Percentiles rank a stretch among this genome's conserved stretches.
Conservation (phyloP, 2,329 filamentous ascomycete species). For the Pseudocercospora musae region DNA sequence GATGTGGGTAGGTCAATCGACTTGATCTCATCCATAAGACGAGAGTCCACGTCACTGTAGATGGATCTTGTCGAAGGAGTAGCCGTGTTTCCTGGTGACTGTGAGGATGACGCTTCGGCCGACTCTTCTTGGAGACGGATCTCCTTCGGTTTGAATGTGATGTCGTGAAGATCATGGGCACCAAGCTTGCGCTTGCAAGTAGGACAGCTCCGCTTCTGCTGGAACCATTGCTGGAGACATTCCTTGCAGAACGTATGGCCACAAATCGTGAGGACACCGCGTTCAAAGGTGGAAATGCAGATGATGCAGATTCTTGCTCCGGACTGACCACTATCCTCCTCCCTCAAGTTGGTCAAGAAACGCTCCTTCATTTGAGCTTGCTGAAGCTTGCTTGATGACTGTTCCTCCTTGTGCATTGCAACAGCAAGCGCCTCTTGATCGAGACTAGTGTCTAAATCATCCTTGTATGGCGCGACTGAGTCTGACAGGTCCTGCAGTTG, state of each 20-base stretch:
- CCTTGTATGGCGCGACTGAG: conserved; percentile 72
- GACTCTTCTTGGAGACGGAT: conserved; percentile 63
- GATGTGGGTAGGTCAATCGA: conserved; percentile 67
- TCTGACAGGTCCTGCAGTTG: conserved; percentile 91
- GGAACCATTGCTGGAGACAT: conserved; percentile 78
- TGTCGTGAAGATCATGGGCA: conserved; percentile 72
- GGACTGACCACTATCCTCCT: conserved; percentile 58
- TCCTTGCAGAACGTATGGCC: conserved; percentile 91
- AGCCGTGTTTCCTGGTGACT: neutral
- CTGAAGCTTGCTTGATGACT: conserved; percentile 57
- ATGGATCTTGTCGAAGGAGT: conserved; percentile 48
- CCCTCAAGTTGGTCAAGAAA: conserved; percentile 64
- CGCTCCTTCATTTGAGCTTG: conserved; percentile 68
- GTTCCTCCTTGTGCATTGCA: conserved; percentile 48
- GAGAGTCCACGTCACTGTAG: conserved; percentile 71
- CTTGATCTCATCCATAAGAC: conserved; percentile 75
- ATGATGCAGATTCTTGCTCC: conserved; percentile 71
- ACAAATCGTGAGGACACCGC: conserved; percentile 81
- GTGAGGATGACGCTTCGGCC: conserved; percentile 15
- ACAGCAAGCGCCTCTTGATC: conserved; percentile 48
- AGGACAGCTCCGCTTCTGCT: conserved; percentile 71
- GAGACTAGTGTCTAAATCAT: conserved; percentile 56
- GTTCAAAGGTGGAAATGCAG: conserved; percentile 71
- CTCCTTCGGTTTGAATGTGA: conserved; percentile 74
- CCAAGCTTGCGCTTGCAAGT: conserved; percentile 73